These are phyloP conservation scores for Coemansia sp. DNA, from an alignment of 192 early-diverging fungal genomes.

Conservation along the genomic window DNA sequence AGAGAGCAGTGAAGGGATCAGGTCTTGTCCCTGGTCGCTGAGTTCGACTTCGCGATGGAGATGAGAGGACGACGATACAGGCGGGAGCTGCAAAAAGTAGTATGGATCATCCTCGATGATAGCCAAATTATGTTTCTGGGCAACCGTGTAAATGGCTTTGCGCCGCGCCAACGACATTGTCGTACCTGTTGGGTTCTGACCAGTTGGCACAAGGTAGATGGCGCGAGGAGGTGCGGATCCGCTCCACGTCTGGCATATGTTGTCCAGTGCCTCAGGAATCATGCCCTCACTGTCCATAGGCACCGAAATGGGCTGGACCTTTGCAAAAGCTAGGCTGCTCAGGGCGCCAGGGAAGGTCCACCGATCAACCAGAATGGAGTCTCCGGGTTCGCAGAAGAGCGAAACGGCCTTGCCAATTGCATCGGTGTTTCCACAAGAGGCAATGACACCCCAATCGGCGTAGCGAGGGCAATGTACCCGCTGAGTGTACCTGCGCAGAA, in stretches of 20 bases:
- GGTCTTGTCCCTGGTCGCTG: constrained; percentile 7
- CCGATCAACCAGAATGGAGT: constrained; percentile 59
- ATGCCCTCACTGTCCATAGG: constrained; percentile 65
- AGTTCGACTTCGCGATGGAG: not conserved
- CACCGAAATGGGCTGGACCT: constrained; percentile 50
- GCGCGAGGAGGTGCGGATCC: constrained; percentile 46
- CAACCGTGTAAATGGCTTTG: constrained; percentile 73
- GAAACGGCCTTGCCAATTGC: constrained; percentile 55
- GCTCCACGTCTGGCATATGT: constrained; percentile 55
- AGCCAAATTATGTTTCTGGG: constrained; percentile 71
- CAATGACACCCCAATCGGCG: constrained; percentile 64
- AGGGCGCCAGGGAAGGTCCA: constrained; percentile 63
- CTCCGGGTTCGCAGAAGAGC: constrained; percentile 60
- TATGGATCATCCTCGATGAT: constrained; percentile 98
- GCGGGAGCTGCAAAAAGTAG: constrained; percentile 78
- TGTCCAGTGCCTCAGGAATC: constrained; percentile 59
- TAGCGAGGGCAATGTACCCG: constrained; percentile 54
- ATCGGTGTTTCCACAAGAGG: constrained; percentile 62
- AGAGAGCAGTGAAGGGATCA: constrained; percentile 79
- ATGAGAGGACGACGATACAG: not conserved
- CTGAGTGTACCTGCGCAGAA: constrained; percentile 52
- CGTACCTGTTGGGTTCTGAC: constrained; percentile 88
- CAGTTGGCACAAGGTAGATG: constrained; percentile 80
- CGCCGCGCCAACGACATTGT: constrained; percentile 78
- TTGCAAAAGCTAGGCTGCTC: constrained; percentile 48